Conservation (phyloP, 169 alveolate genomes). For the Plasmodium coatneyi region DNA sequence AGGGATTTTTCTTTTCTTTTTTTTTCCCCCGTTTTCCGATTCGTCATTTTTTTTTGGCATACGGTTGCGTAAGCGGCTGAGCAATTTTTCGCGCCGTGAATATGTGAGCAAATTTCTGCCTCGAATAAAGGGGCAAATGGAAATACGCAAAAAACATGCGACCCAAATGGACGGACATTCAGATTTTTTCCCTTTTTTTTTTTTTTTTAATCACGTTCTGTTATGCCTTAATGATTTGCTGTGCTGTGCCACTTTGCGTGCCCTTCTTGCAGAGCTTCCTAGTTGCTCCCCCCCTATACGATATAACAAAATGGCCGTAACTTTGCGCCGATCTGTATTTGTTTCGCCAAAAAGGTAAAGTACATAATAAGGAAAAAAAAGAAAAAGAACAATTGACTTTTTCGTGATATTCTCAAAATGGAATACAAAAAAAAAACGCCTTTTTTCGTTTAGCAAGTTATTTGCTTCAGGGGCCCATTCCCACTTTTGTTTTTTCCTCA, state of each 20-base stretch:
- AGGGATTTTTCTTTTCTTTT: background rate
- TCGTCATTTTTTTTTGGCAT: background rate
- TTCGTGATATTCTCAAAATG: background rate
- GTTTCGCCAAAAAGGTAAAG: background rate
- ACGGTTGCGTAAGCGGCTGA: background rate
- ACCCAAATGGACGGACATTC: background rate
- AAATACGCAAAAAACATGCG: background rate
- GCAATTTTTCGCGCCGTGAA: background rate
- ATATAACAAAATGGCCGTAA: background rate
- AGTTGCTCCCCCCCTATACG: background rate
- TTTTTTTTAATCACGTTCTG: background rate
- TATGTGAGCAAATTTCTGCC: background rate
- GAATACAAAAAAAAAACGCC: background rate
- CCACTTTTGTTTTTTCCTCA: background rate
- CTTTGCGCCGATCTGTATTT: background rate
- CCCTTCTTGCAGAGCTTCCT: background rate
- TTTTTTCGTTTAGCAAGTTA: background rate
- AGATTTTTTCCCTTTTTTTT: background rate
- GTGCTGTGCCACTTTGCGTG: background rate
- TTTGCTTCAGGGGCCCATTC: background rate
- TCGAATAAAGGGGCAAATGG: background rate
- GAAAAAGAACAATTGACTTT: background rate
- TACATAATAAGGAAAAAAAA: background rate
- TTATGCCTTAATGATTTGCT: background rate
- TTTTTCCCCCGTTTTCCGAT: background rate